Base-by-base conservation (phyloP, 768 basidiomycete genomes). In the Psilocybe cubensis region DNA sequence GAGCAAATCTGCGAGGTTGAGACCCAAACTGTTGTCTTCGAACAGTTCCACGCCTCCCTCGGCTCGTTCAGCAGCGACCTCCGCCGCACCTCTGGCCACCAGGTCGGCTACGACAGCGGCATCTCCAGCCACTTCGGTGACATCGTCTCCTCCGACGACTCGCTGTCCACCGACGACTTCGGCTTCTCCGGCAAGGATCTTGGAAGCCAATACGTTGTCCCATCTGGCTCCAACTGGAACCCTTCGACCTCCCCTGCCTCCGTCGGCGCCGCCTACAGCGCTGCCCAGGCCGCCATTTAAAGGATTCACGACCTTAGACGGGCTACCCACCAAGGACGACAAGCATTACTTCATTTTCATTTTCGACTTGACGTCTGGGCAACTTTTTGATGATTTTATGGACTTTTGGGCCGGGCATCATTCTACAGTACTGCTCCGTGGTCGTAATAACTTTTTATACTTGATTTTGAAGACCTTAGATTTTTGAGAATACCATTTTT, bases 1-100 rank as follows among this genome's bases (percentile, higher is more conserved):
- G 76, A 80, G 64, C 72, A 75, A 38, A 72, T 79, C 52, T 82
- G 81, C 60, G 77, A 81, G 42, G 80, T 81, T 25, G 81, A 82
- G 61, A 74, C 75, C 29, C 81, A 82, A 54, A 72, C 71, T 50
- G 72, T 78, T 54, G 69, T 75, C 50, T 75, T 79, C 59, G 69
- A 78, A 48, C 77, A 79, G 58, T 77, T 74, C 70, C 69, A 71
- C 54, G 65, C 72, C n/a, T 67, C 72, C 52, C 64, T 79, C 43
- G 58, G 64, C 25, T 55, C 67, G 58, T 80, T 79, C 74, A 70
- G 67, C 56, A 59, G 66, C 45, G 79, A 80, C 61, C 63, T 79
- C 56, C 68, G 71, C 46, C 77, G 71, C 63, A 63, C 65, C 54
- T 76, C 76, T 11, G 68, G 68, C 54, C 71, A 64, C 61, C 64